Evolutionary conservation across 176 grass and related monocot species (phyloP).

Genomic region (barley (Hordeum vulgare)): MorexV3_pseudomolecules_assembly NC_058520.1:561154770-561155269

Average conservation of each 20-base stretch:
- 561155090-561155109: not conserved
- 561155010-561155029: constrained; percentile 87
- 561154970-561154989: constrained; percentile 89
- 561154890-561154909: constrained; percentile 29
- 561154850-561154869: constrained; percentile 26
- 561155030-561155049: constrained; percentile 92
- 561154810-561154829: constrained; percentile 41
- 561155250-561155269: not conserved
- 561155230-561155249: not conserved
- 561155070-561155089: not conserved
- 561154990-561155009: constrained; percentile 88
- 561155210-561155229: not conserved
- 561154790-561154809: constrained; percentile 28
- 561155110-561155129: constrained; percentile 10
- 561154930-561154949: constrained; percentile 33
- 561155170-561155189: not conserved
- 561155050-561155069: constrained; percentile 25
- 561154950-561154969: constrained; percentile 26
- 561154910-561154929: constrained; percentile 44
- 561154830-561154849: constrained; percentile 17
- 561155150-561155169: not conserved
- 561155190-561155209: not conserved
- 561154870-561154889: not conserved
- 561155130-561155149: not conserved
- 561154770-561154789: constrained; percentile 25